phyloP scores from a whole-genome alignment of 2,329 filamentous ascomycete genomes.

The Delphinella strobiligena region DNA sequence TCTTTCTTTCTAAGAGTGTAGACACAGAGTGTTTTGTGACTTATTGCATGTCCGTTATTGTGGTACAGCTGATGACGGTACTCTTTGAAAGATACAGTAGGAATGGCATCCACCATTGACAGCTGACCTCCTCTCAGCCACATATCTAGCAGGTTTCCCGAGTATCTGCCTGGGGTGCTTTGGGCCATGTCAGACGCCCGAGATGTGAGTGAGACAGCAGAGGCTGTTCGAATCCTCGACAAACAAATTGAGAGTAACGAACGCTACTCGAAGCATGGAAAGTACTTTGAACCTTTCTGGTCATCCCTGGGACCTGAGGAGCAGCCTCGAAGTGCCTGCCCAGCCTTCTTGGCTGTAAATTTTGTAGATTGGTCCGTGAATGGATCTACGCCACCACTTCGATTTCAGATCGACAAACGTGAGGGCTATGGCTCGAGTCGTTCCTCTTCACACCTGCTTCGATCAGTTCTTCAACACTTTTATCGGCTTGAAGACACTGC shows the following conservation, averaged over 20 bases:
- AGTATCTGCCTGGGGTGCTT: constrained; percentile 23
- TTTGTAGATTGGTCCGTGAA: constrained; percentile 31
- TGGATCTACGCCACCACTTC: constrained; percentile 24
- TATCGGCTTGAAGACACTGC: constrained; percentile 31
- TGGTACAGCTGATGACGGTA: too few relatives aligned
- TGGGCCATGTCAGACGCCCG: constrained; percentile 15
- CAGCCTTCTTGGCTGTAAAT: constrained; percentile 28
- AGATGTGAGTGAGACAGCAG: constrained; percentile 8
- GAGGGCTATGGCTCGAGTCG: constrained; percentile 28
- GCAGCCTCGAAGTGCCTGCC: constrained; percentile 4
- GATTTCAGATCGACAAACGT: constrained; percentile 30
- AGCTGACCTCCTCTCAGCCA: constrained; percentile 15
- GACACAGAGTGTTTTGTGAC: too few relatives aligned
- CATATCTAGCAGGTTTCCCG: constrained; percentile 29
- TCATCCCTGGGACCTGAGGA: constrained; percentile 19
- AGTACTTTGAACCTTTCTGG: constrained; percentile 30
- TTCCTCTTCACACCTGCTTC: constrained; percentile 26
- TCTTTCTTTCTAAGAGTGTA: too few relatives aligned
- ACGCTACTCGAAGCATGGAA: constrained; percentile 31
- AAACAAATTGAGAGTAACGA: constrained; percentile 27
- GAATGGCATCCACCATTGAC: constrained; percentile 1
- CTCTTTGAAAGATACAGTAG: not conserved
- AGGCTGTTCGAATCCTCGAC: constrained; percentile 20
- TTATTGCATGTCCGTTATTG: too few relatives aligned
- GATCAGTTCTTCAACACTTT: constrained; percentile 30